Conservation (phyloP, 2,329 filamentous ascomycete species). For the Fusarium secorum region DNA sequence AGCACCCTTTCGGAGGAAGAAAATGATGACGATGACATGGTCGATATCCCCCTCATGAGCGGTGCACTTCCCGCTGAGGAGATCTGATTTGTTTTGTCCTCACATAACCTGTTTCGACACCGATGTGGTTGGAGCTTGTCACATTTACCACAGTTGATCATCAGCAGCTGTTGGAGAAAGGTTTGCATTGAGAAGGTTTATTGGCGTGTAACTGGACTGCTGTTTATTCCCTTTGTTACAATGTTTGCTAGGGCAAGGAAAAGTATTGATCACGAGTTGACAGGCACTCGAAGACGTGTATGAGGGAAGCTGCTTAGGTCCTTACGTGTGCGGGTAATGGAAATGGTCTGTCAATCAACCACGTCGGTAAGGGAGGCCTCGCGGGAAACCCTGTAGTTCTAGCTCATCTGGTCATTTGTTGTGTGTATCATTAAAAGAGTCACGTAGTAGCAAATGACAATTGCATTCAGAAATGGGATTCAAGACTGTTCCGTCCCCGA, state of each 20-base stretch:
- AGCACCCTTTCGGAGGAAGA: slow-evolving; percentile 29
- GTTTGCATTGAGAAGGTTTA: neutral
- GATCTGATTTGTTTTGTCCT: slow-evolving; percentile 5
- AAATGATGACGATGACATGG: slow-evolving; percentile 16
- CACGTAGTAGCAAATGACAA: neutral
- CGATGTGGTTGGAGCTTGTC: neutral
- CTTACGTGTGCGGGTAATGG: neutral
- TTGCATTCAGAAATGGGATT: neutral
- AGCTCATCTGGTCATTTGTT: neutral
- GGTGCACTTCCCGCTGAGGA: slow-evolving; percentile 36
- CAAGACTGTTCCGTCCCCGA: neutral
- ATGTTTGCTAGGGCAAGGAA: slow-evolving; percentile 2
- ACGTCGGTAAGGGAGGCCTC: neutral
- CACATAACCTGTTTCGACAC: neutral
- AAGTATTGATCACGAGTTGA: slow-evolving; percentile 1
- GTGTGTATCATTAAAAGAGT: neutral
- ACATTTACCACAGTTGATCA: neutral
- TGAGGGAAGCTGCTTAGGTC: neutral
- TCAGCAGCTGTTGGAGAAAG: neutral
- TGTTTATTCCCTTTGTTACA: slow-evolving; percentile 3
- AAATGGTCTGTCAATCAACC: neutral
- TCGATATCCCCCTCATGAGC: slow-evolving; percentile 32
- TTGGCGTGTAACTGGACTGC: neutral
- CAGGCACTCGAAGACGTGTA: neutral
- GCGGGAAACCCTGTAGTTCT: neutral